phyloP scores from a whole-genome alignment of 129 eudicot genomes.

The Flaveria brownii region DNA sequence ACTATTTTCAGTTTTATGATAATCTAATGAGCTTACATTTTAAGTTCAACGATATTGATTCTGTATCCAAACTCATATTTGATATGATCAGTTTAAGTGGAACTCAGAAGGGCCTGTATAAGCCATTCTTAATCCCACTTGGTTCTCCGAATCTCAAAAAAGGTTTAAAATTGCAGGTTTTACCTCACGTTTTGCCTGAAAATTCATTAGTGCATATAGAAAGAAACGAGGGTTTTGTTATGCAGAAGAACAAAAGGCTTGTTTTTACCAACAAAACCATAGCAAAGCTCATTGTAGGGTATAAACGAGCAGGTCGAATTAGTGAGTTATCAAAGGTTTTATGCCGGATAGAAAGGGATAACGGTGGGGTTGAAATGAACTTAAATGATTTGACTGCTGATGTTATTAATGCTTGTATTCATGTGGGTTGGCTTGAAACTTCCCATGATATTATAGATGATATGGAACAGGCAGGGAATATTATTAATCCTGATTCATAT shows the following conservation, averaged over 20 bases:
- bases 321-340: conserved; percentile 60
- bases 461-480: conserved; percentile 43
- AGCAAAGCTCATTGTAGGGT: conserved; percentile 60
- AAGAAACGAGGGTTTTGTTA: conserved; percentile 52
- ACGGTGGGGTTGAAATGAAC: conserved; percentile 21
- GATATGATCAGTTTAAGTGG: conserved; percentile 43
- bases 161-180: conserved; percentile 59
- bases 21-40: conserved; percentile 66
- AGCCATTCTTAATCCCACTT: conserved; percentile 50
- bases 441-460: conserved; percentile 94
- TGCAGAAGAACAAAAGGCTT: conserved; percentile 46
- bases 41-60: conserved; percentile 64
- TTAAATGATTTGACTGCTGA: conserved; percentile 35
- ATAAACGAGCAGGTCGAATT: conserved; percentile 51
- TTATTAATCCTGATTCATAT: conserved; percentile 36
- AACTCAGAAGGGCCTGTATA: conserved; percentile 36
- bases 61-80: conserved; percentile 54
- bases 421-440: conserved; percentile 78
- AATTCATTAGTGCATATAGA: conserved; percentile 49
- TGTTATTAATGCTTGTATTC: conserved; percentile 70
- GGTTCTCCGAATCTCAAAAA: conserved; percentile 66
- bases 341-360: conserved; percentile 39
- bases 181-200: conserved; percentile 52
- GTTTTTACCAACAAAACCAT: conserved; percentile 58
- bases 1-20: conserved; percentile 61